Base-by-base conservation (phyloP, 768 basidiomycete genomes). In the Auriscalpium microsporum region DNA sequence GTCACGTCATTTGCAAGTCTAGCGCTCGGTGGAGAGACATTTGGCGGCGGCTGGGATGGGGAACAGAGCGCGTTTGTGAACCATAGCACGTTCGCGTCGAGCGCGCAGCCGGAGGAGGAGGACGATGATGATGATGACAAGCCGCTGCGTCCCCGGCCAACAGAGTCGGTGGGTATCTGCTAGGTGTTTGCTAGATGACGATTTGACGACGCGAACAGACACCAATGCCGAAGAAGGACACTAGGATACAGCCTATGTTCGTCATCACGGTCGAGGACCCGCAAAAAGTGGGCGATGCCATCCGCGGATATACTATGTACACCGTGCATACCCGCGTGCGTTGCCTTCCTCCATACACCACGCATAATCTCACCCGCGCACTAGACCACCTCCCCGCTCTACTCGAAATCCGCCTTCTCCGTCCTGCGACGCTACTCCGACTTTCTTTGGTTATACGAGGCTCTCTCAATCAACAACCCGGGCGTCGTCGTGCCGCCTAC, bases 391-490 rank as follows among this genome's bases (percentile, higher is more conserved):
- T 94, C 92, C 4, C 85, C 90, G 0, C 71, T 86, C 23, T 98
- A 80, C 72, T 81, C 84, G 60, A 91, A 90, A 74, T 80, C 84
- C 1, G 74, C 83, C 1, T 95, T 96, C 68, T 94, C 94, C 2
- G 96, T 97, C 51, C 82, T 99, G 1, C 81, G 96, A n/a, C 85
- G 96, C 35, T 99, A 96, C 70, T 93, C 91, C 7, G 95, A 99
- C 70, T 99, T 98, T 64, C 79, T 97, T 17, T 98, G 96, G 96
- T 71, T 99, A 1, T 96, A 90, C 68, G 92, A 94, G 64, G 83
- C 87, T 0, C 78, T 99, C 2, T 86, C 84, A 0, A 67, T 72
- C 62, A 97, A 97, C 70, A 98, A 98, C 65, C 94, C 95, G 3
- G 96, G 96, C 9, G 94, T 98, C 2, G 87, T 98, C 40, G 93